Evolutionary conservation across 148 eudicot species (phyloP).

Genomic region (Nepenthes gracilis): DNA sequence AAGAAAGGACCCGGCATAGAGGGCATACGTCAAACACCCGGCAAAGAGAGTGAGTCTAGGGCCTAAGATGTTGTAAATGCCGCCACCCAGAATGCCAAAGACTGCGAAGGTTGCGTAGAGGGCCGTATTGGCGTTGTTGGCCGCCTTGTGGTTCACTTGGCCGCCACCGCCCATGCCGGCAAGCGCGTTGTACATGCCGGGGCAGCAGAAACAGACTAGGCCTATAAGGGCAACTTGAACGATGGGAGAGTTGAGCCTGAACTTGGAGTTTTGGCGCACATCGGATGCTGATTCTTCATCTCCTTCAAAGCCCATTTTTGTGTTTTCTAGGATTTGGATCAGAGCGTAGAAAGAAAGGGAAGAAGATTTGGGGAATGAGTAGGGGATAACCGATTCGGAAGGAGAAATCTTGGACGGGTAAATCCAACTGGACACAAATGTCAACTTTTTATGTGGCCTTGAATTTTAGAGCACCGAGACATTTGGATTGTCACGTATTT

Average conservation of each 20-base stretch:
- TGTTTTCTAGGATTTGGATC: too few species aligned
- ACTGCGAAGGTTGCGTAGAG: conserved; percentile 78
- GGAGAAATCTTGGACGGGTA: too few species aligned
- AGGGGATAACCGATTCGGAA: too few species aligned
- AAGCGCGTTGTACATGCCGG: conserved; percentile 92
- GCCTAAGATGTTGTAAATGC: conserved; percentile 81
- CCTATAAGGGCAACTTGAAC: conserved; percentile 66
- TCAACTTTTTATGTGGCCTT: too few species aligned
- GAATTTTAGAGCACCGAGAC: too few species aligned
- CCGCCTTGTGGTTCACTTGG: conserved; percentile 83
- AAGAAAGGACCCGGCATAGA: conserved; percentile 70
- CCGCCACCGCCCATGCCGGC: conserved; percentile 98
- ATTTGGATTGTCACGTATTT: too few species aligned
- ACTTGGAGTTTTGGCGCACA: conserved; percentile 7
- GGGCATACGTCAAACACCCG: conserved; percentile 70
- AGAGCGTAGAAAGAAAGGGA: too few species aligned
- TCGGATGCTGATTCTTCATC: conserved; percentile 22
- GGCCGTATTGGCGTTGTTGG: conserved; percentile 92
- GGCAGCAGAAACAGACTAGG: conserved; percentile 83
- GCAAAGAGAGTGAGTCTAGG: conserved; percentile 55
- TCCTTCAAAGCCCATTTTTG: too few species aligned
- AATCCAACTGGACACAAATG: too few species aligned
- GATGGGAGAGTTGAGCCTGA: conserved; percentile 75
- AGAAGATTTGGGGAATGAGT: too few species aligned
- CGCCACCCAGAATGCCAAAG: conserved; percentile 81